Conservation (phyloP, 352 stramenopile species). For the Phytophthora multivora region DNA sequence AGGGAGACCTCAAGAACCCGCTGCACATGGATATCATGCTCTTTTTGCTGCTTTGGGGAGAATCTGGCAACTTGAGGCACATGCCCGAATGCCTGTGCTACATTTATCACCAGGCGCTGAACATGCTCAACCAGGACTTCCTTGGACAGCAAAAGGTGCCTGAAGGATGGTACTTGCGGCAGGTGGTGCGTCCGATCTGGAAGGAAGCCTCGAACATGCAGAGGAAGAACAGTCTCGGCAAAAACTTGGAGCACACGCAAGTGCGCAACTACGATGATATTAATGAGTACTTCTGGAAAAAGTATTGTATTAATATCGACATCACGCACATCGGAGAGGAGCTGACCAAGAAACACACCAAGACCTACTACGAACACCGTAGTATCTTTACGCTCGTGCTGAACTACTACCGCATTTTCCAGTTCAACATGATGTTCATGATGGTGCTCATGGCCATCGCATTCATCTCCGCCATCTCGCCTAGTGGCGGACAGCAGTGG, state of each 20-base stretch:
- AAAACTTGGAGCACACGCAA: constrained; percentile 68
- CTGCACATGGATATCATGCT: constrained; percentile 93
- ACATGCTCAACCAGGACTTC: constrained; percentile 63
- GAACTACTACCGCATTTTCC: constrained; percentile 83
- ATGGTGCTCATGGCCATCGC: constrained; percentile 61
- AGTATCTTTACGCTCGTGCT: constrained; percentile 78
- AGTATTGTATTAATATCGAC: constrained; percentile 61
- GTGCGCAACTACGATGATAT: constrained; percentile 85
- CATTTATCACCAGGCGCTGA: constrained; percentile 90
- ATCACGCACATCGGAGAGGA: constrained; percentile 54
- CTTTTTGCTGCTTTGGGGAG: constrained; percentile 97
- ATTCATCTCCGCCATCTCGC: constrained; percentile 67
- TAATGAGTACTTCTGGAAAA: constrained; percentile 85
- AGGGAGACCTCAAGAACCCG: constrained; percentile 61
- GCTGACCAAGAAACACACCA: constrained; percentile 65
- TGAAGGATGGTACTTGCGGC: constrained; percentile 60
- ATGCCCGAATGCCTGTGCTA: constrained; percentile 98
- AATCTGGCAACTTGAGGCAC: constrained; percentile 94
- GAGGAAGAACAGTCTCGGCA: constrained; percentile 62
- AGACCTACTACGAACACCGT: constrained; percentile 81
- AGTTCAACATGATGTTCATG: constrained; percentile 85
- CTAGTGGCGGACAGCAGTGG: constrained; percentile 54
- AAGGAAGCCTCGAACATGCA: constrained; percentile 71
- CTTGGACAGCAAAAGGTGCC: constrained; percentile 47
- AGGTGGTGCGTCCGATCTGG: constrained; percentile 66